phyloP scores from a whole-genome alignment of 208 protist genomes.

The Trypanosoma boissoni region DNA sequence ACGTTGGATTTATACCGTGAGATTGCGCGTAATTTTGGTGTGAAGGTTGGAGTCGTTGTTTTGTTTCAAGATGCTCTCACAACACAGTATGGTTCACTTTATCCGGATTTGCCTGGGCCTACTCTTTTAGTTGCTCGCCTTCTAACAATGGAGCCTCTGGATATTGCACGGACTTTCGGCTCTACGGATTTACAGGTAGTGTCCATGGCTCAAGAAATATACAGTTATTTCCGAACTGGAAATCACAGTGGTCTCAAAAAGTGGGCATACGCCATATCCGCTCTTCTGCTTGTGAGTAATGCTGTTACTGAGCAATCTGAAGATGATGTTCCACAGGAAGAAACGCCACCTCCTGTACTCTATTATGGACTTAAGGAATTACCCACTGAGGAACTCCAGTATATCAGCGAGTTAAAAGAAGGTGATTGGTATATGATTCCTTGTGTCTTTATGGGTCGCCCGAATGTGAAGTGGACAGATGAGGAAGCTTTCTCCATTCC shows the following conservation, averaged over 20 bases:
- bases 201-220: constrained; percentile 68
- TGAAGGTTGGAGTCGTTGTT: constrained; percentile 74
- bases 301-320: background rate
- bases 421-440: constrained; percentile 79
- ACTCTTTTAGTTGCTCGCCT: constrained; percentile 72
- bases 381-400: constrained; percentile 39
- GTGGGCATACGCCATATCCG: constrained; percentile 27
- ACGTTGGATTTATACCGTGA: constrained; percentile 60
- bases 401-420: constrained; percentile 35
- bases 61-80: constrained; percentile 68
- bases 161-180: constrained; percentile 69
- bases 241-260: constrained; percentile 26
- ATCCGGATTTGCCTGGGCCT: constrained; percentile 52
- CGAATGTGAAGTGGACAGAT: constrained; percentile 25
- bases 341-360: constrained; percentile 31
- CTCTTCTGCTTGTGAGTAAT: constrained; percentile 20
- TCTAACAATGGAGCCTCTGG: constrained; percentile 73
- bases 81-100: constrained; percentile 45
- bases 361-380: constrained; percentile 70
- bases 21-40: constrained; percentile 76
- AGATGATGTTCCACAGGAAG: background rate
- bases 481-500: constrained; percentile 39
- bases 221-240: constrained; percentile 70
- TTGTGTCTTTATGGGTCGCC: constrained; percentile 42
- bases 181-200: constrained; percentile 36